Conservation (phyloP, 345 rosid species). For the Eucalyptus tenuipes region DNA sequence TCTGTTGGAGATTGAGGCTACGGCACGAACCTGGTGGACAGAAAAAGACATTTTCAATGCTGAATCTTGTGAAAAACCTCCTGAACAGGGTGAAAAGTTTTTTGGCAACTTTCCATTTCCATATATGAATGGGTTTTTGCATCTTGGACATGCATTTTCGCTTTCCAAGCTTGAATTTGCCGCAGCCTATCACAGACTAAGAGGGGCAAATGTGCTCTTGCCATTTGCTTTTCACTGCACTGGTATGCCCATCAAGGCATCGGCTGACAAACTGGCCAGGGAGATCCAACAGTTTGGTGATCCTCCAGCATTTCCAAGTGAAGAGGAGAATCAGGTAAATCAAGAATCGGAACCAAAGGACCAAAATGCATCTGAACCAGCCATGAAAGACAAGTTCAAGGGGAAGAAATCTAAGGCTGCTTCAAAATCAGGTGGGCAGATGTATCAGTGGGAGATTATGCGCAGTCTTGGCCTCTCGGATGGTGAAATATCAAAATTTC, state of each 20-base stretch:
- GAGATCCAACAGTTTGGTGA: constrained; percentile 64
- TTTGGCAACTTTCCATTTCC: constrained; percentile 75
- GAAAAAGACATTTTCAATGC: constrained; percentile 58
- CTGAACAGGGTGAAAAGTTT: constrained; percentile 55
- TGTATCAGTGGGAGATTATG: constrained; percentile 94
- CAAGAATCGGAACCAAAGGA: constrained; percentile 16
- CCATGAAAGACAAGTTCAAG: constrained; percentile 41
- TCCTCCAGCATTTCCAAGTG: constrained; percentile 54
- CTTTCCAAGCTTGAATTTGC: constrained; percentile 84
- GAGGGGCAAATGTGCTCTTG: constrained; percentile 74
- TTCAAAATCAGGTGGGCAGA: constrained; percentile 73
- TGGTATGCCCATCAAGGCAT: constrained; percentile 97
- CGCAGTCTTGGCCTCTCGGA: constrained; percentile 77
- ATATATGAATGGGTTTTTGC: constrained; percentile 75
- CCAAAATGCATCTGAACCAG: constrained; percentile 13
- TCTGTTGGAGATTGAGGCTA: constrained; percentile 50
- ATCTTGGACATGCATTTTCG: constrained; percentile 77
- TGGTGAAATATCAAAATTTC: constrained; percentile 52
- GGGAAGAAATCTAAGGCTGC: constrained; percentile 85
- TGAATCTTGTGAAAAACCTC: constrained; percentile 34
- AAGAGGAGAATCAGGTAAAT: constrained; percentile 17
- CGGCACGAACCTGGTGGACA: constrained; percentile 51
- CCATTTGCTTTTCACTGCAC: constrained; percentile 94
- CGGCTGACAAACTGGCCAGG: constrained; percentile 80
- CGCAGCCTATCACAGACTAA: constrained; percentile 78